These are phyloP conservation scores for Acanthamoeba triangularis DNA, from an alignment of 208 protist species.

Conservation along the genomic window DNA sequence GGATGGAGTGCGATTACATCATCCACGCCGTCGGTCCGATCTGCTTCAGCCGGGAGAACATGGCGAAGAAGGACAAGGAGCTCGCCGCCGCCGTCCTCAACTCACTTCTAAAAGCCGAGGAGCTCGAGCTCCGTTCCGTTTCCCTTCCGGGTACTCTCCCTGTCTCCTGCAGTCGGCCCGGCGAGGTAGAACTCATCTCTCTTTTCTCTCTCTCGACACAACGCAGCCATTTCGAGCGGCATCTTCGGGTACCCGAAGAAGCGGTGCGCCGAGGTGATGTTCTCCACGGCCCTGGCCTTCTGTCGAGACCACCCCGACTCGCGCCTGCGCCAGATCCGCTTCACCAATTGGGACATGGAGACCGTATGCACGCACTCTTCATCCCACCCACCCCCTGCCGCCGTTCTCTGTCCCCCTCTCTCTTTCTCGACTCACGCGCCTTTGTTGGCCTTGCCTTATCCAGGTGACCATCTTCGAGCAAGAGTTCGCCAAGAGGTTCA, in stretches of 20 bases:
- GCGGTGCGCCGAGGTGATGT: constrained; percentile 70
- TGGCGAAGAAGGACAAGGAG: constrained; percentile 73
- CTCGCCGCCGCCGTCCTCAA: constrained; percentile 37
- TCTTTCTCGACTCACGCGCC: not conserved
- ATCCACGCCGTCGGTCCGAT: constrained; percentile 76
- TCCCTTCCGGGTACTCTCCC: constrained; percentile 28
- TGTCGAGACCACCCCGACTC: not conserved
- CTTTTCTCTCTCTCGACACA: not conserved
- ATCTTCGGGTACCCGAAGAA: constrained; percentile 77
- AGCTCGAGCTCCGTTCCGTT: constrained; percentile 71
- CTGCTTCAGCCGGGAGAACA: constrained; percentile 57
- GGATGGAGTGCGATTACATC: constrained; percentile 74
- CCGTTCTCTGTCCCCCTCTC: not conserved
- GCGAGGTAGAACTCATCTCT: not conserved
- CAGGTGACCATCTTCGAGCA: constrained; percentile 60
- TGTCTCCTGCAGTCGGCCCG: not conserved
- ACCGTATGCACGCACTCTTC: not conserved
- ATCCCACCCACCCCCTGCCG: not conserved
- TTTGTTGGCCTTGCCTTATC: not conserved
- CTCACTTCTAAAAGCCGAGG: constrained; percentile 42
- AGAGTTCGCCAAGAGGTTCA: constrained; percentile 1
- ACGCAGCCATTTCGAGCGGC: constrained; percentile 66
- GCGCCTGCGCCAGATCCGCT: constrained; percentile 53
- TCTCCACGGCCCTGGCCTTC: constrained; percentile 64
- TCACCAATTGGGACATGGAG: constrained; percentile 77